These are phyloP conservation scores for Plasmodium fragile DNA, from an alignment of 169 alveolate species.

Conservation along the genomic window DNA sequence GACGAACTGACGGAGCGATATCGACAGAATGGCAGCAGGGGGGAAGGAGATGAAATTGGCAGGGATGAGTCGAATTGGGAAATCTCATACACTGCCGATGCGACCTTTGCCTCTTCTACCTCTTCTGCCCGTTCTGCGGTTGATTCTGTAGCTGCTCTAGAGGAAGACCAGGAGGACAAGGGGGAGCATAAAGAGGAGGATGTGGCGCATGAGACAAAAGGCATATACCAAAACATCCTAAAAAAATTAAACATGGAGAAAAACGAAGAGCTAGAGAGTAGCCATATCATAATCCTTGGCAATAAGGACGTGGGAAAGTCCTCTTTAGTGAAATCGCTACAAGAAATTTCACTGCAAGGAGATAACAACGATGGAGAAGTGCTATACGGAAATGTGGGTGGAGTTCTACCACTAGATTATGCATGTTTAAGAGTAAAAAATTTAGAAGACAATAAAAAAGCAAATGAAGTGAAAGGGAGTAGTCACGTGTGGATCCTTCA, in stretches of 20 bases:
- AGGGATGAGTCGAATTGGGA: background rate
- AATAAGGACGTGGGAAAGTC: constrained; percentile 71
- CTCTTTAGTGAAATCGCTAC: constrained; percentile 32
- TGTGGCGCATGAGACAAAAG: background rate
- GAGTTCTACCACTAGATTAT: constrained; percentile 71
- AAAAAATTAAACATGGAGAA: constrained; percentile 45
- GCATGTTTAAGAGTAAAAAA: constrained; percentile 52
- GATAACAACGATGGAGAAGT: constrained; percentile 21
- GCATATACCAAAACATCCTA: constrained; percentile 39
- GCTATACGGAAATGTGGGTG: constrained; percentile 13
- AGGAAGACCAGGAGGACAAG: background rate
- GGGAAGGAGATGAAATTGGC: background rate
- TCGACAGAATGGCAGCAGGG: background rate
- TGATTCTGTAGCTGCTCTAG: background rate
- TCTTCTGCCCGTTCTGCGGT: background rate
- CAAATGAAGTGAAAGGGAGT: constrained; percentile 31
- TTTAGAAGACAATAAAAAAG: constrained; percentile 39
- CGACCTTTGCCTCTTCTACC: background rate
- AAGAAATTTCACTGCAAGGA: constrained; percentile 4
- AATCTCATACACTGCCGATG: background rate
- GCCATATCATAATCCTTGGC: constrained; percentile 61
- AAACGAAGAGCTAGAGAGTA: constrained; percentile 48
- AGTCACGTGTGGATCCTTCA: constrained; percentile 65
- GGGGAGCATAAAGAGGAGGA: background rate
- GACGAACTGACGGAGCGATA: background rate